Percentiles rank a stretch among this genome's conserved stretches.
phyloP scores from a whole-genome alignment of 495 filamentous ascomycete genomes.

The Annulohypoxylon maeteangense region DNA sequence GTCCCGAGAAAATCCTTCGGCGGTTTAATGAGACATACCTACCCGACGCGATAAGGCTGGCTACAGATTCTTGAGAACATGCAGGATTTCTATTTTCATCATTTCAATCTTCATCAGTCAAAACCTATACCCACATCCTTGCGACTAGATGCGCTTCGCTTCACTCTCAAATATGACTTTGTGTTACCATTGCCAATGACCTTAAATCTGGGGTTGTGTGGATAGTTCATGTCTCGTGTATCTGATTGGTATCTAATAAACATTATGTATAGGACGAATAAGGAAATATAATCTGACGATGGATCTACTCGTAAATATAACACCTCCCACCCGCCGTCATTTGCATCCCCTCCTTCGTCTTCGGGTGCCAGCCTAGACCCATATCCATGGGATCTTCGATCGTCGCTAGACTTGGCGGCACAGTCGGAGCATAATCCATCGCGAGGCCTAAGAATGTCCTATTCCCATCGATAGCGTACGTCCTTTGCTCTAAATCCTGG shows the following conservation, averaged over 20 bases:
- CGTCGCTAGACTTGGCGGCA: conserved; percentile 40
- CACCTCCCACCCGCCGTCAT: conserved; percentile 34
- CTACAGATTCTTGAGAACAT: not conserved
- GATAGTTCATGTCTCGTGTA: not conserved
- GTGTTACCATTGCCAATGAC: not conserved
- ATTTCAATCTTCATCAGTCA: too few species aligned
- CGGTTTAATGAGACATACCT: not conserved
- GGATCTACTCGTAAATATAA: conserved; percentile 35
- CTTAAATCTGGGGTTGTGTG: not conserved
- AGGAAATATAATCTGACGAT: not conserved
- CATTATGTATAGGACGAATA: conserved; percentile 2
- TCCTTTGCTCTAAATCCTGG: conserved; percentile 40
- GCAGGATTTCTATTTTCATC: too few species aligned
- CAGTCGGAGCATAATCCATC: conserved; percentile 27
- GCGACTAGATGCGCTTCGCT: not conserved
- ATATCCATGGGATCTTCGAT: conserved; percentile 43
- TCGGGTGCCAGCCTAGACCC: conserved; percentile 33
- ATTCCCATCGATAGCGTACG: conserved; percentile 37
- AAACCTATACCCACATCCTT: too few species aligned
- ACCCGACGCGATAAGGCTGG: not conserved
- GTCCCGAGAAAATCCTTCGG: not conserved
- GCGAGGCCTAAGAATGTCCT: conserved; percentile 39
- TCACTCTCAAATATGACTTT: not conserved
- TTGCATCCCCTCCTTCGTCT: conserved; percentile 37
- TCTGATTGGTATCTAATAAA: not conserved